These are phyloP conservation scores for Artemisia tridentata DNA, from an alignment of 129 eudicot species.

Conservation along the genomic window DNA sequence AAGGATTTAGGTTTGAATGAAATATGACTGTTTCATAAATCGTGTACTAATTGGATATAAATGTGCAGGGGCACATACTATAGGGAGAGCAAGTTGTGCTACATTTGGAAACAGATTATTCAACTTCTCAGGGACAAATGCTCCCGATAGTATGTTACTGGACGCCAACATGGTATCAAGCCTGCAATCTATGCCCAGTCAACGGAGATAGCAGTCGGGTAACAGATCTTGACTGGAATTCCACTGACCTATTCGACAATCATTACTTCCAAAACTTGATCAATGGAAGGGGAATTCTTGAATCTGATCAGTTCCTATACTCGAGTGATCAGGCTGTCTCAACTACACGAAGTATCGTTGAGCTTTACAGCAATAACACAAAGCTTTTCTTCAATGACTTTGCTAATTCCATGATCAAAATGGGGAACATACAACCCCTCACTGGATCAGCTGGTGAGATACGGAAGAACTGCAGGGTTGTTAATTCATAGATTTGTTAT, in stretches of 20 bases:
- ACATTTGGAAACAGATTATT: constrained; percentile 33
- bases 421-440: constrained; percentile 49
- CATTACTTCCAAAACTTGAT: constrained; percentile 42
- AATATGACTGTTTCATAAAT: too few species aligned
- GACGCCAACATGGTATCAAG: constrained; percentile 31
- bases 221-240: constrained; percentile 36
- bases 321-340: constrained; percentile 33
- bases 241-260: constrained; percentile 36
- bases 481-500: constrained; percentile 34
- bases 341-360: constrained; percentile 29
- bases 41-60: too few species aligned
- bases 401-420: constrained; percentile 37
- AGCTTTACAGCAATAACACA: constrained; percentile 21
- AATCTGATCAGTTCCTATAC: constrained; percentile 35
- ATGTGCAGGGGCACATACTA: neutral
- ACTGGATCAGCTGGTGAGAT: constrained; percentile 45
- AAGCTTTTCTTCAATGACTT: constrained; percentile 27
- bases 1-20: too few species aligned
- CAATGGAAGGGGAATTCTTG: constrained; percentile 35
- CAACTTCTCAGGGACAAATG: constrained; percentile 35
- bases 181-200: constrained; percentile 30
- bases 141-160: constrained; percentile 30
- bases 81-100: constrained; percentile 37
- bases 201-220: constrained; percentile 20
- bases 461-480: constrained; percentile 36